Percentiles rank a stretch among this genome's conserved stretches.
Conservation (phyloP, 768 basidiomycete genomes). For the Dacryopinax primogenitus region DNA sequence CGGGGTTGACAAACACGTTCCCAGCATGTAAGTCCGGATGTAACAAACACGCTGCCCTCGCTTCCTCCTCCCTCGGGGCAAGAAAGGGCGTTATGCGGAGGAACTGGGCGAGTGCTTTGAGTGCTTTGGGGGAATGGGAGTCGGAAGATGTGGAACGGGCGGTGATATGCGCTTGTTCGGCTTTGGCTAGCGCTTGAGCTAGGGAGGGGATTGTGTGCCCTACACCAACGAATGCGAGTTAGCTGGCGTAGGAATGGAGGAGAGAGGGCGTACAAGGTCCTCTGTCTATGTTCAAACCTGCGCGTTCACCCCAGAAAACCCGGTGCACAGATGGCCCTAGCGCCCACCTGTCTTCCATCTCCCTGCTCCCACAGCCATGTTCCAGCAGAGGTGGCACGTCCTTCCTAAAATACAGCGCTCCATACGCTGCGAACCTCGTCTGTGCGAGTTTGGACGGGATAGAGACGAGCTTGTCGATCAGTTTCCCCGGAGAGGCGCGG, state of each 20-base stretch:
- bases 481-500: not conserved
- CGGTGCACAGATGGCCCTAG: slow-evolving; percentile 26
- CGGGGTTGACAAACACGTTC: slow-evolving; percentile 22
- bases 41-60: slow-evolving; percentile 22
- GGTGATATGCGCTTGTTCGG: slow-evolving; percentile 19
- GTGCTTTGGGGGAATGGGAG: slow-evolving; percentile 16
- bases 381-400: slow-evolving; percentile 19
- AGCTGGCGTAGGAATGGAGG: not conserved
- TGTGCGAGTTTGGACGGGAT: slow-evolving; percentile 20
- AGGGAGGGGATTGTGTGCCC: slow-evolving; percentile 20
- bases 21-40: slow-evolving; percentile 24
- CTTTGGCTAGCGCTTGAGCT: slow-evolving; percentile 18
- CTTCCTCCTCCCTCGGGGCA: slow-evolving; percentile 19
- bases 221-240: slow-evolving; percentile 14
- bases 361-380: slow-evolving; percentile 2
- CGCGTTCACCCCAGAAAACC: slow-evolving; percentile 26
- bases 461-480: slow-evolving; percentile 18
- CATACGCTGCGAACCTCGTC: slow-evolving; percentile 25
- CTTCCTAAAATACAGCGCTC: slow-evolving; percentile 29
- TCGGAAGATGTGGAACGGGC: slow-evolving; percentile 14
- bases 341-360: slow-evolving; percentile 19
- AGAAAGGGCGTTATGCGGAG: slow-evolving; percentile 21
- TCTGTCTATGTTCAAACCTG: slow-evolving; percentile 20
- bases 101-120: slow-evolving; percentile 19
- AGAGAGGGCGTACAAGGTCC: slow-evolving; percentile 27